These are phyloP conservation scores for Calamus simplicifolius DNA, from an alignment of 176 grass and related monocot genomes.

Conservation along the genomic window DNA sequence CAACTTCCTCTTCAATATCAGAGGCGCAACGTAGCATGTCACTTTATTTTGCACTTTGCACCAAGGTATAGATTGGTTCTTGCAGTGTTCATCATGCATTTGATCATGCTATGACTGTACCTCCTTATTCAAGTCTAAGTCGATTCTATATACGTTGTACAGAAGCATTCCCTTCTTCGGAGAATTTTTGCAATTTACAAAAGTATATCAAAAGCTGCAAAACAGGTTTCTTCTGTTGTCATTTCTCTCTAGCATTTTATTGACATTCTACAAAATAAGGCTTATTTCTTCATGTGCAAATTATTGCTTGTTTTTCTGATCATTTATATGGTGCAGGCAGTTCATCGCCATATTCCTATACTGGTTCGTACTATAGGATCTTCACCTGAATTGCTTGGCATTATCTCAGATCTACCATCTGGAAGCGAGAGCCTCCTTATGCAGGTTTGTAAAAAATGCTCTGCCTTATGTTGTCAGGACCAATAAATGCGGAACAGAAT, in stretches of 20 bases:
- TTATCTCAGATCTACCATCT: constrained; percentile 75
- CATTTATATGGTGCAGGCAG: constrained; percentile 55
- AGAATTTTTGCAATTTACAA: constrained; percentile 78
- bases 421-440: constrained; percentile 59
- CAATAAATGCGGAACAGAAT: too few species aligned
- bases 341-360: constrained; percentile 72
- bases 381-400: constrained; percentile 62
- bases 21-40: constrained; percentile 71
- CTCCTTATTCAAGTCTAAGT: background rate
- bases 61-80: constrained; percentile 44
- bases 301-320: background rate
- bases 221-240: constrained; percentile 45
- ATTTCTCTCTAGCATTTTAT: constrained; percentile 19
- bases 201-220: constrained; percentile 63
- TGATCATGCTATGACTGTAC: background rate
- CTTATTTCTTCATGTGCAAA: too few species aligned
- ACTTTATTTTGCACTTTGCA: constrained; percentile 93
- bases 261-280: background rate
- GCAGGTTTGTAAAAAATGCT: constrained; percentile 33
- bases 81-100: too few species aligned
- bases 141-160: background rate
- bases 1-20: constrained; percentile 32
- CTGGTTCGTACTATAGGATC: constrained; percentile 74
- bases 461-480: too few species aligned
- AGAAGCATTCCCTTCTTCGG: constrained; percentile 91